Conservation (phyloP, 805 yeast species). For the Ogataea haglerorum region DNA sequence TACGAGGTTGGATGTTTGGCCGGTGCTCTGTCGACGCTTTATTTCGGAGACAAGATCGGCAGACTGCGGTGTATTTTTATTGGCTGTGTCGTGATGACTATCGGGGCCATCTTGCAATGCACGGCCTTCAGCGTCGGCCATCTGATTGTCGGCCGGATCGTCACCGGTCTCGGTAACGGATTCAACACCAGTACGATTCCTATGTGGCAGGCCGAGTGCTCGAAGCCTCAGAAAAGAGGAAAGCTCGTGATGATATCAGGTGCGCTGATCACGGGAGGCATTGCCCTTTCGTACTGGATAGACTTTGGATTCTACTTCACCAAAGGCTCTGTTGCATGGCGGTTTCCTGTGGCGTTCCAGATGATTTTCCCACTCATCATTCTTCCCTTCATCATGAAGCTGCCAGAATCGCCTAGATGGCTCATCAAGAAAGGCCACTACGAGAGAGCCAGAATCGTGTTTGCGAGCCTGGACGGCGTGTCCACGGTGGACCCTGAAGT, state of each 20-base stretch:
- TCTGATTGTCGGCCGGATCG: slow-evolving; percentile 33
- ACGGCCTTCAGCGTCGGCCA: slow-evolving; percentile 23
- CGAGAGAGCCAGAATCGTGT: slow-evolving; percentile 42
- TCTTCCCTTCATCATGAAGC: slow-evolving; percentile 15
- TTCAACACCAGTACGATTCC: slow-evolving; percentile 35
- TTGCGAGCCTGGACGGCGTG: slow-evolving; percentile 40
- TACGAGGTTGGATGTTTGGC: slow-evolving; percentile 47
- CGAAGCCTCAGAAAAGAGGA: slow-evolving; percentile 33
- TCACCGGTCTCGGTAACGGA: slow-evolving; percentile 38
- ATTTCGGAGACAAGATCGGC: slow-evolving; percentile 40
- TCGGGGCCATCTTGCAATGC: slow-evolving; percentile 28
- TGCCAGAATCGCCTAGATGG: slow-evolving; percentile 48
- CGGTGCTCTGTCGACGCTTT: slow-evolving; percentile 42
- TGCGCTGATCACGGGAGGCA: slow-evolving; percentile 27
- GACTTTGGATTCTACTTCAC: slow-evolving; percentile 37
- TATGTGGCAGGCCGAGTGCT: slow-evolving; percentile 35
- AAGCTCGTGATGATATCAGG: slow-evolving; percentile 30
- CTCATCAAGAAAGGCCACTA: slow-evolving; percentile 35
- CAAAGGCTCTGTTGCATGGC: slow-evolving; percentile 28
- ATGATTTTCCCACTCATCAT: slow-evolving; percentile 22
- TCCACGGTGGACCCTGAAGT: slow-evolving; percentile 14
- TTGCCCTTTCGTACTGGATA: slow-evolving; percentile 36
- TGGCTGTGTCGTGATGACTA: slow-evolving; percentile 36
- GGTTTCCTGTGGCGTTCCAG: slow-evolving; percentile 39
- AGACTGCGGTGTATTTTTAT: slow-evolving; percentile 37